These are phyloP conservation scores for Brassica juncea DNA, from an alignment of 345 rosid genomes.

Conservation along the genomic window DNA sequence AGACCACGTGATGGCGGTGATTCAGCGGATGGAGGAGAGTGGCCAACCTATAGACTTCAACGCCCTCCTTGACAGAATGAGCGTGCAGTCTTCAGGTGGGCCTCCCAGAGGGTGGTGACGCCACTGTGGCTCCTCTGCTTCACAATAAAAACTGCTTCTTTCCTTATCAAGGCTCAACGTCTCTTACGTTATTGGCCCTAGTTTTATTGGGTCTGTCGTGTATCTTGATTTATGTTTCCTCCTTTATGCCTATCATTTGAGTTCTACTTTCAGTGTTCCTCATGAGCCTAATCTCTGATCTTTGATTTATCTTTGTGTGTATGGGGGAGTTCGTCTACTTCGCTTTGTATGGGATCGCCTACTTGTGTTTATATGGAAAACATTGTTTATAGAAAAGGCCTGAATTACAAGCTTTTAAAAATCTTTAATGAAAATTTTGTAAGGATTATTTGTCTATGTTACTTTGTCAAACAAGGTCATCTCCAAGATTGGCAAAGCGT, in stretches of 20 bases:
- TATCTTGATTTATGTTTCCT: not conserved
- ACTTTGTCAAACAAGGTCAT: no score
- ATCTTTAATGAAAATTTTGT: not conserved
- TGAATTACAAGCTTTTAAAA: not conserved
- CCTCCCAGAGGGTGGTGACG: slow-evolving; percentile 80
- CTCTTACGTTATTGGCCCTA: slow-evolving; percentile 28
- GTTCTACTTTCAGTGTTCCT: not conserved
- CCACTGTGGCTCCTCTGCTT: not conserved
- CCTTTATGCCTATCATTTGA: not conserved
- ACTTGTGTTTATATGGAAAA: not conserved
- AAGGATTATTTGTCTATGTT: not conserved
- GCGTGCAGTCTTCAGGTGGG: slow-evolving; percentile 57
- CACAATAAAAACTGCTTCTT: slow-evolving; percentile 9
- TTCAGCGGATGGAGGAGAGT: slow-evolving; percentile 92
- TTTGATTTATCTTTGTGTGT: not conserved
- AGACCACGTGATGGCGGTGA: slow-evolving; percentile 69
- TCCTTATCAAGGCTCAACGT: not conserved
- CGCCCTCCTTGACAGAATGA: slow-evolving; percentile 80
- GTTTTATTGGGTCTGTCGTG: no score
- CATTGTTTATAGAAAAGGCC: not conserved
- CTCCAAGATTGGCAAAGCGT: no score
- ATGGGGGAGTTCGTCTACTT: not conserved
- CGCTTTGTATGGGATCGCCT: not conserved
- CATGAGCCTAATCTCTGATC: not conserved
- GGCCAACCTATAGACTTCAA: slow-evolving; percentile 91